These are phyloP conservation scores for Globisporangium cylindrosporum DNA, from an alignment of 352 stramenopile genomes.

Conservation along the genomic window DNA sequence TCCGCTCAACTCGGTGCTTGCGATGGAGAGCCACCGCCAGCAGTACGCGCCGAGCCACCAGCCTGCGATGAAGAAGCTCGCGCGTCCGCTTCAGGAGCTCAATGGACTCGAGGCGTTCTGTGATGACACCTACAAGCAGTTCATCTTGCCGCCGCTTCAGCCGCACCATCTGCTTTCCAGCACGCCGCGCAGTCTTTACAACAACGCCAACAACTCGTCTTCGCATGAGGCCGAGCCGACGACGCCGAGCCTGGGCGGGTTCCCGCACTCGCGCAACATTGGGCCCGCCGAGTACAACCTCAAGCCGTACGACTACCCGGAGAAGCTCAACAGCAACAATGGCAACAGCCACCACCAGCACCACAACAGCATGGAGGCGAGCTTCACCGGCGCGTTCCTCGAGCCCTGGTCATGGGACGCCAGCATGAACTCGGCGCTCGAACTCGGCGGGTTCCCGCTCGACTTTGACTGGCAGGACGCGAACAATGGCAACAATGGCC, in stretches of 20 bases:
- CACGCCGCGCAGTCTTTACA: conserved; percentile 25
- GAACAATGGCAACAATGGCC: conserved; percentile 12
- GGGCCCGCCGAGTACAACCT: conserved; percentile 17
- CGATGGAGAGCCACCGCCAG: conserved; percentile 11
- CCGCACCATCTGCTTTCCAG: conserved; percentile 33
- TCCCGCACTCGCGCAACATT: conserved; percentile 25
- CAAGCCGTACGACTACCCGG: conserved; percentile 36
- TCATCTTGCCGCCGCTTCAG: conserved; percentile 45
- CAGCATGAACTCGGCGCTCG: conserved; percentile 42
- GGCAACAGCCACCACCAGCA: conserved; percentile 11
- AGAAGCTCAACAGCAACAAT: neutral
- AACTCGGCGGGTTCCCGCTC: conserved; percentile 38
- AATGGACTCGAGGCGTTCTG: conserved; percentile 53
- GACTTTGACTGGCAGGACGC: conserved; percentile 55
- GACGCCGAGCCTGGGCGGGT: conserved; percentile 24
- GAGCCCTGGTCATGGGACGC: conserved; percentile 67
- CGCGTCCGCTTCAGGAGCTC: conserved; percentile 28
- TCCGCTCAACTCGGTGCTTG: conserved; percentile 24
- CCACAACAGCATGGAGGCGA: conserved; percentile 25
- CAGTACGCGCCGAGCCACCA: conserved; percentile 38
- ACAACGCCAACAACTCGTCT: neutral
- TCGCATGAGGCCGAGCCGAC: conserved; percentile 17
- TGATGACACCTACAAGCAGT: conserved; percentile 44
- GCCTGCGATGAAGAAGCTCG: conserved; percentile 51
- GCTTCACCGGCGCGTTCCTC: conserved; percentile 45